A percentile compares a stretch with the other conserved stretches of the same genome.
These are phyloP conservation scores for Diatrype stigma DNA, from an alignment of 2,329 filamentous ascomycete genomes.

Conservation along the genomic window DNA sequence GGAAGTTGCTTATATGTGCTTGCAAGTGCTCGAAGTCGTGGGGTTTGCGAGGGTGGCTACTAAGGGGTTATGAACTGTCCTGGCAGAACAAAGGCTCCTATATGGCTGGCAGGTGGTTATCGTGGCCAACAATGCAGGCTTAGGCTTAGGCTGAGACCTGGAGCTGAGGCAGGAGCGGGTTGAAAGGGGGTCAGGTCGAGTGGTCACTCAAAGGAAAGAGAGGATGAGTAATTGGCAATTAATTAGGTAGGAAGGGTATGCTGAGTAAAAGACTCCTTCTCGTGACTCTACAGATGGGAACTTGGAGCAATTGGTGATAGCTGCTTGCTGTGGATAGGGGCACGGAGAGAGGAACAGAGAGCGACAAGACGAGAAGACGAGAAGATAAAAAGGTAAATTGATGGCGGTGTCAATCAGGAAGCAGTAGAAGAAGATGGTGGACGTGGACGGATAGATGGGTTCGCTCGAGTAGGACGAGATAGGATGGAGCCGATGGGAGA, in stretches of 20 bases:
- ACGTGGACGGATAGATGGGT: constrained; percentile 15
- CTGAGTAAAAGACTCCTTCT: constrained; percentile 22
- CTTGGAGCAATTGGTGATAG: constrained; percentile 19
- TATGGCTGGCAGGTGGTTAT: constrained; percentile 15
- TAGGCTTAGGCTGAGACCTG: background rate
- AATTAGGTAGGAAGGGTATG: constrained; percentile 18
- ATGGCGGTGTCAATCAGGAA: constrained; percentile 16
- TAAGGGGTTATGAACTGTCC: constrained; percentile 20
- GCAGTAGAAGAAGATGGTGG: constrained; percentile 22
- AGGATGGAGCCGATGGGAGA: constrained; percentile 10
- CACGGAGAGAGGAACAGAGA: constrained; percentile 28
- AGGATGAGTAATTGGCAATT: constrained; percentile 14
- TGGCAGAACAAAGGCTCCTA: constrained; percentile 20
- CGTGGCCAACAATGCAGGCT: constrained; percentile 11
- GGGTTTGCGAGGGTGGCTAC: constrained; percentile 10
- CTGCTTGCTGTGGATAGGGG: constrained; percentile 10
- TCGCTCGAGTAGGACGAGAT: constrained; percentile 16
- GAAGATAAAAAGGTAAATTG: background rate
- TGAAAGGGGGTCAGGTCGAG: constrained; percentile 19
- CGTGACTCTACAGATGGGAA: constrained; percentile 15
- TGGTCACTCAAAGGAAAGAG: constrained; percentile 24
- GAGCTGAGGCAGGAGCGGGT: constrained; percentile 17
- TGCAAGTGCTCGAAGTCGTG: constrained; percentile 11
- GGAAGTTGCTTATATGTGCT: background rate
- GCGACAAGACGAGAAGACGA: constrained; percentile 25